Conservation (phyloP, 169 alveolate species). For the Plasmodium reichenowi region DNA sequence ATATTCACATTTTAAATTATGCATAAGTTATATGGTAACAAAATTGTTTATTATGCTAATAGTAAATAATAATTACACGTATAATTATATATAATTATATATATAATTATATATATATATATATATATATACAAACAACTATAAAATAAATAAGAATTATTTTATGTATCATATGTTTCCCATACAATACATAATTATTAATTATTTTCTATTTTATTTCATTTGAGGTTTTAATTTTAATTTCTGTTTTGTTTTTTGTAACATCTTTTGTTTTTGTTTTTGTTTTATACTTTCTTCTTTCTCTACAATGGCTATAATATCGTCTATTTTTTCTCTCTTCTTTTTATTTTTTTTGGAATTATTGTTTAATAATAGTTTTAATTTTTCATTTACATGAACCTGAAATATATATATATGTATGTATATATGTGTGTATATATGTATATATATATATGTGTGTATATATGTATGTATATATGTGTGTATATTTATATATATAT, state of each 20-base stretch:
- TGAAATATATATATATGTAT: not conserved
- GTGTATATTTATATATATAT: not conserved
- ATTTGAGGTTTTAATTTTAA: slow-evolving; percentile 31
- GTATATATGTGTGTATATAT: not conserved
- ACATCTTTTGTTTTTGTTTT: slow-evolving; percentile 31
- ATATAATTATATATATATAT: not conserved
- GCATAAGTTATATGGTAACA: too few species aligned
- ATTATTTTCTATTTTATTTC: not conserved
- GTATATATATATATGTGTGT: not conserved
- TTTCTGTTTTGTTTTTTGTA: slow-evolving; percentile 53
- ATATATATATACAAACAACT: not conserved
- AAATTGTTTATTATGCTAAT: too few species aligned
- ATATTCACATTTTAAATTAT: too few species aligned
- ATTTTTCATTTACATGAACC: slow-evolving; percentile 37
- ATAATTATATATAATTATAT: not conserved
- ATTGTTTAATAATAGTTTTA: slow-evolving; percentile 28
- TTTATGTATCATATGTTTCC: not conserved
- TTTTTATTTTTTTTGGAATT: slow-evolving; percentile 29
- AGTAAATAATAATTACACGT: not conserved
- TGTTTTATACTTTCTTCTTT: slow-evolving; percentile 49
- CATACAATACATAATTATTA: not conserved
- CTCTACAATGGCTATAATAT: slow-evolving; percentile 58
- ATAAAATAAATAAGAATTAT: not conserved
- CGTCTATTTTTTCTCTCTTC: slow-evolving; percentile 42
- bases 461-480: not conserved